Conservation (phyloP, 2,329 filamentous ascomycete genomes). For the Cercospora zeina region DNA sequence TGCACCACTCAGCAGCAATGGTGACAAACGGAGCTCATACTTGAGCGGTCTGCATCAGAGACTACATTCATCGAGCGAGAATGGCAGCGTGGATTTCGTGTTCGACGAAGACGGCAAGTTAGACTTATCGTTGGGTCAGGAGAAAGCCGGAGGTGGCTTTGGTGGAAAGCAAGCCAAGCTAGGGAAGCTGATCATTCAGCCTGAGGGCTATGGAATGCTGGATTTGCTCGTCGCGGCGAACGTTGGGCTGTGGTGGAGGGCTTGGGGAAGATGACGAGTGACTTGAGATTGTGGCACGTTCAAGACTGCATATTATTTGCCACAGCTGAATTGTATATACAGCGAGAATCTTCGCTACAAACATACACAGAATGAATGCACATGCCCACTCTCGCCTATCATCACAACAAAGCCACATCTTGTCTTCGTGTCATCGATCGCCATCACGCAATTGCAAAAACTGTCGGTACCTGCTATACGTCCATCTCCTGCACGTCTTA, state of each 20-base stretch:
- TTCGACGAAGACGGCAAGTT: constrained; percentile 51
- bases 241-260: constrained; percentile 89
- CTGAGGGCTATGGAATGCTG: constrained; percentile 92
- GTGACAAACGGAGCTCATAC: constrained; percentile 35
- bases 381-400: no score
- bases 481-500: constrained; percentile 53
- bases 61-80: constrained; percentile 21
- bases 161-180: constrained; percentile 85
- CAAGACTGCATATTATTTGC: background rate
- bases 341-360: no score
- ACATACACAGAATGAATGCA: no score
- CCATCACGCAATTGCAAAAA: constrained; percentile 35
- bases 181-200: constrained; percentile 85
- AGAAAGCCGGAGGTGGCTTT: constrained; percentile 82
- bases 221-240: constrained; percentile 90
- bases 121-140: constrained; percentile 74
- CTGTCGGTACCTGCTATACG: constrained; percentile 37
- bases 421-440: constrained; percentile 21
- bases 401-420: no score
- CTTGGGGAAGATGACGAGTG: constrained; percentile 48
- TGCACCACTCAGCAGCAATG: constrained; percentile 30
- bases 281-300: background rate
- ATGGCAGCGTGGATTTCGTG: constrained; percentile 28
- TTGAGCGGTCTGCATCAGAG: constrained; percentile 24
- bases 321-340: background rate